These are phyloP conservation scores for Trypanosoma melophagium DNA, from an alignment of 208 protist genomes.

Conservation along the genomic window DNA sequence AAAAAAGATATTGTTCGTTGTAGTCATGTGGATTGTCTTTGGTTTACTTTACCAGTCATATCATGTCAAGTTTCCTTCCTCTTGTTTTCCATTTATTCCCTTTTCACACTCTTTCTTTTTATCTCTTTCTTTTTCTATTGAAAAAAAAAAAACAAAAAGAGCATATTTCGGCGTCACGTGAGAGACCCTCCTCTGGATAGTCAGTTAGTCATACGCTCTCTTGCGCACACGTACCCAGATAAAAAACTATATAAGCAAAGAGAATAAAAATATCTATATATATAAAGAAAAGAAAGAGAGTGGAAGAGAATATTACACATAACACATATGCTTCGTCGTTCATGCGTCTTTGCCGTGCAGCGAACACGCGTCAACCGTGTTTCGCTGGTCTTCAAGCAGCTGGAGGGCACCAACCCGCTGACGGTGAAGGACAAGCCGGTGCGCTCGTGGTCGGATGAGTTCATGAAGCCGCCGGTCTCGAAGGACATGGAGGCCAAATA, in stretches of 20 bases:
- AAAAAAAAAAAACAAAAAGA: not conserved
- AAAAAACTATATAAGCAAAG: too few species aligned
- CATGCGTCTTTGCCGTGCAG: conserved; percentile 53
- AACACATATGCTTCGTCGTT: conserved; percentile 70
- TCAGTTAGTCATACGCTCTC: not conserved
- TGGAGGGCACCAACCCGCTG: conserved; percentile 72
- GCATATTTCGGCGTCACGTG: not conserved
- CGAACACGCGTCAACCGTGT: conserved; percentile 63
- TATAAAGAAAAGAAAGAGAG: too few species aligned
- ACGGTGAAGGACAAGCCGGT: conserved; percentile 86
- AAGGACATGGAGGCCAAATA: conserved; percentile 76
- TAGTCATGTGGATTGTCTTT: too few species aligned
- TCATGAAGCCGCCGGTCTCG: conserved; percentile 74
- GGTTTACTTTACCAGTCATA: not conserved
- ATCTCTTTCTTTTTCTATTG: conserved; percentile 5
- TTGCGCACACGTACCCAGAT: not conserved
- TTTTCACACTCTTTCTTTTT: not conserved
- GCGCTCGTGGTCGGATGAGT: conserved; percentile 84
- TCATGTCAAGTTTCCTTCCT: not conserved
- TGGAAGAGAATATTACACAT: not conserved
- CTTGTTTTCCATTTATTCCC: conserved; percentile 15
- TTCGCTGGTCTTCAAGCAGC: conserved; percentile 79
- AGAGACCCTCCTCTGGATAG: not conserved
- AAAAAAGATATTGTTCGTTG: not conserved
- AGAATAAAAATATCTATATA: too few species aligned